Percentiles rank a stretch among this genome's conserved stretches.
These are phyloP conservation scores for Persicaria maculosa DNA, from an alignment of 148 eudicot species.

Conservation along the genomic window DNA sequence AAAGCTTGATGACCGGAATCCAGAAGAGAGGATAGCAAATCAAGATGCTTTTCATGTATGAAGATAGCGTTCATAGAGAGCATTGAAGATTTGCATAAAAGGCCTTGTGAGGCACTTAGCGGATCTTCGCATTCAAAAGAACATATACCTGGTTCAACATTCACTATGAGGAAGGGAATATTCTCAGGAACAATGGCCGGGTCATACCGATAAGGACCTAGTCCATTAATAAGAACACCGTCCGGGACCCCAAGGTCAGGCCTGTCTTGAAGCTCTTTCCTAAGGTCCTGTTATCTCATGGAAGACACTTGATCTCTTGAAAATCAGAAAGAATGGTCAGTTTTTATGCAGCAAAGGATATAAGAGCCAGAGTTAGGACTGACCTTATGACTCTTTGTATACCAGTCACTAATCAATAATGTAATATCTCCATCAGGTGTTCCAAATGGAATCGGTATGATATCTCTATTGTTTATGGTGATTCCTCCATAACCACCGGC, in stretches of 20 bases:
- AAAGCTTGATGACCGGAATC: neutral
- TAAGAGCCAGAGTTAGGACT: slow-evolving; percentile 16
- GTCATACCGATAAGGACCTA: slow-evolving; percentile 86
- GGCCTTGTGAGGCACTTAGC: neutral
- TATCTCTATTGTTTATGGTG: slow-evolving; percentile 68
- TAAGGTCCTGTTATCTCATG: slow-evolving; percentile 56
- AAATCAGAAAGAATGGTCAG: slow-evolving; percentile 14
- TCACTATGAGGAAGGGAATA: slow-evolving; percentile 43
- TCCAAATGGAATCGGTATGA: slow-evolving; percentile 85
- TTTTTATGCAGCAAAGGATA: slow-evolving; percentile 11
- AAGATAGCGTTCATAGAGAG: neutral
- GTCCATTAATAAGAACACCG: slow-evolving; percentile 80
- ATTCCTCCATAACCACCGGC: slow-evolving; percentile 96
- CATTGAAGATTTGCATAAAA: neutral
- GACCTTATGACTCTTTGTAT: slow-evolving; percentile 83
- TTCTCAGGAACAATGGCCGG: slow-evolving; percentile 53
- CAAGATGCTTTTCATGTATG: neutral
- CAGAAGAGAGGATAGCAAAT: neutral
- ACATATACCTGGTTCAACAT: slow-evolving; percentile 85
- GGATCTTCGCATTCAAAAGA: neutral
- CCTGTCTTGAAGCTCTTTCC: slow-evolving; percentile 59
- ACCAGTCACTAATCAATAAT: slow-evolving; percentile 90
- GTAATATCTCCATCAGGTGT: slow-evolving; percentile 93
- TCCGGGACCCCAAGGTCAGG: slow-evolving; percentile 77
- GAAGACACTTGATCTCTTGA: slow-evolving; percentile 2